These are phyloP conservation scores for Handroanthus guayacan DNA, from an alignment of 257 asterid species.

Conservation along the genomic window DNA sequence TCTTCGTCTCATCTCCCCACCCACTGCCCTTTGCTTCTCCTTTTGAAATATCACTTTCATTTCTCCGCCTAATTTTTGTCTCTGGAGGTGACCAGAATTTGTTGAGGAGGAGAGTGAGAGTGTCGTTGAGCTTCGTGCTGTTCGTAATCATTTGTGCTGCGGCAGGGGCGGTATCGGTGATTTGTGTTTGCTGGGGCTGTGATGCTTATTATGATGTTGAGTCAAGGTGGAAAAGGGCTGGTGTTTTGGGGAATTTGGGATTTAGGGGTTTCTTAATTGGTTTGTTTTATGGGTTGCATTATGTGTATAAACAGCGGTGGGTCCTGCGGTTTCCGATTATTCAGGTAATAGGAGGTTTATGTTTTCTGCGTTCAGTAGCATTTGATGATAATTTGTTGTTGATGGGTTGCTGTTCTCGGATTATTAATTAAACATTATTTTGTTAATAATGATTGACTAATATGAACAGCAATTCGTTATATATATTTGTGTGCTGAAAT, in stretches of 20 bases:
- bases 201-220: slow-evolving; percentile 37
- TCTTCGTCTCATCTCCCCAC: slow-evolving; percentile 74
- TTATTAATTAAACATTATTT: neutral
- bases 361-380: slow-evolving; percentile 5
- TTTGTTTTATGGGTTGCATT: slow-evolving; percentile 65
- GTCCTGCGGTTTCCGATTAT: slow-evolving; percentile 82
- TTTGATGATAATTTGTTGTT: slow-evolving; percentile 18
- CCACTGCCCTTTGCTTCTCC: slow-evolving; percentile 66
- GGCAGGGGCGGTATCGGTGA: slow-evolving; percentile 52
- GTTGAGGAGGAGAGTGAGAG: slow-evolving; percentile 56
- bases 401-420: neutral
- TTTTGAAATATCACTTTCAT: slow-evolving; percentile 54
- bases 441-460: slow-evolving; percentile 1
- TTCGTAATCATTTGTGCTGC: slow-evolving; percentile 61
- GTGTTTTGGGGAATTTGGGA: slow-evolving; percentile 56
- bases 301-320: slow-evolving; percentile 74
- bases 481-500: too few species aligned
- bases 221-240: slow-evolving; percentile 36
- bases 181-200: slow-evolving; percentile 71
- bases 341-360: slow-evolving; percentile 60
- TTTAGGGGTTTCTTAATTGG: slow-evolving; percentile 79
- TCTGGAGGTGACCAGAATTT: slow-evolving; percentile 49
- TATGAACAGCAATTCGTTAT: neutral
- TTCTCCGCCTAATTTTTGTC: slow-evolving; percentile 59
- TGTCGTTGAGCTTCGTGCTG: slow-evolving; percentile 66